These are phyloP conservation scores for Oxyria digyna DNA, from an alignment of 148 eudicot species.

Conservation along the genomic window DNA sequence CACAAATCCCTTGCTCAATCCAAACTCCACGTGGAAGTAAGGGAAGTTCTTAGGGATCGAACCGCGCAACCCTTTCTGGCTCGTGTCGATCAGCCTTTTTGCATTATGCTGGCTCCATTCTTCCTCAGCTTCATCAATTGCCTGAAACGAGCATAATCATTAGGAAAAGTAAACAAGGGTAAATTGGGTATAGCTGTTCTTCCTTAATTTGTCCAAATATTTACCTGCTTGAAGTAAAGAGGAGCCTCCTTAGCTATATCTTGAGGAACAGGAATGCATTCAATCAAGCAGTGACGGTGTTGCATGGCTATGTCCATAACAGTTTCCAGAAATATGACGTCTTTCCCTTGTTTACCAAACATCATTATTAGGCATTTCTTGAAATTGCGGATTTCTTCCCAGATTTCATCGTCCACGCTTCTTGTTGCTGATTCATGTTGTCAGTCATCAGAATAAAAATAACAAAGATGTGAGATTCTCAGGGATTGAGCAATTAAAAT, in stretches of 20 bases:
- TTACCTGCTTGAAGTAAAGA: slow-evolving; percentile 82
- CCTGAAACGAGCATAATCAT: slow-evolving; percentile 32
- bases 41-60: slow-evolving; percentile 93
- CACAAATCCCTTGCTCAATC: slow-evolving; percentile 74
- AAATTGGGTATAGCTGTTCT: no score
- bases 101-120: slow-evolving; percentile 99
- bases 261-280: slow-evolving; percentile 76
- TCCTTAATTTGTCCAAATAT: no score
- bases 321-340: slow-evolving; percentile 76
- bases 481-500: background rate
- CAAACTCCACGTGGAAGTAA: slow-evolving; percentile 89
- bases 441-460: background rate
- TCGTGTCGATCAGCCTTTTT: slow-evolving; percentile 80
- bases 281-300: slow-evolving; percentile 87
- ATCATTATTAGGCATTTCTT: slow-evolving; percentile 95
- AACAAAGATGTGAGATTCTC: background rate
- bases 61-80: slow-evolving; percentile 66
- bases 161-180: background rate
- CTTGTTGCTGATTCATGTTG: slow-evolving; percentile 91
- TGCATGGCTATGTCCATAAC: slow-evolving; percentile 75
- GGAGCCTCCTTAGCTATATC: slow-evolving; percentile 68
- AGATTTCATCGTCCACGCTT: slow-evolving; percentile 75
- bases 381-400: slow-evolving; percentile 95
- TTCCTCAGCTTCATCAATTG: slow-evolving; percentile 95
- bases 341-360: slow-evolving; percentile 90